Base-by-base conservation (phyloP, 1,284 basidiomycete species). In the Pseudozyma hubeiensis region DNA sequence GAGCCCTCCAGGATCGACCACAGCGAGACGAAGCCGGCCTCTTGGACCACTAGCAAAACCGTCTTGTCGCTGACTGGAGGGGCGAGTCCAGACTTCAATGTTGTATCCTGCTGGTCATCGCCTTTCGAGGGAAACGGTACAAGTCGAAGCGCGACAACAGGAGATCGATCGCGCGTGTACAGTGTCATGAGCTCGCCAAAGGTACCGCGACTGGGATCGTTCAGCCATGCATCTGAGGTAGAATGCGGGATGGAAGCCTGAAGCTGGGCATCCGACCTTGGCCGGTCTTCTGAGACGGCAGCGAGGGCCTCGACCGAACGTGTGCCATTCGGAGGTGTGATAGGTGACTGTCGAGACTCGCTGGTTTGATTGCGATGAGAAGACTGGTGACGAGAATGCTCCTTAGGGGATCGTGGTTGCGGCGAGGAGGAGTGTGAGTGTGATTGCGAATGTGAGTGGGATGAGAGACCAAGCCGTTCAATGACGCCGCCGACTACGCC, bases 401-500 rank as follows among this genome's bases (percentile, higher is more conserved):
- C 51, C 40, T 43, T 53, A 7, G 40, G 14, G 6, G 54, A 39
- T 3, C 52, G 51, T 6, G 39, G 51, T 7, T 35, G 56, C 4
- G 30, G n/a, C 16, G 58, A 40, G 4, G 57, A 30, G 7, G 53
- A 34, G 13, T 62, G 64, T 30, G 50, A 52, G 37, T 40, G 35
- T 14, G 35, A 37, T 14, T 37, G 35, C 35, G 35, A 37, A 37
- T 37, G 35, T 37, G 63, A 48, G 24, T 52, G 56, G 0, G 48
- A 47, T 16, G 65, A 46, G 29, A 75, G 40, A 5, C 72, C 72
- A 8, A 75, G 72, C 13, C 55, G 56, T 37, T 75, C 72, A 29
- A 75, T 69, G 9, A 69, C 66, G 3, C 72, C 66, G 3, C 72
- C 72, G 7, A 75, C 59, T 4, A 75, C 54, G 19, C 72, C 66